Evolutionary conservation across 345 rosid genomes (phyloP), one percentile per base, ranked within the genome.

Genomic region (Arabis alpina): DNA sequence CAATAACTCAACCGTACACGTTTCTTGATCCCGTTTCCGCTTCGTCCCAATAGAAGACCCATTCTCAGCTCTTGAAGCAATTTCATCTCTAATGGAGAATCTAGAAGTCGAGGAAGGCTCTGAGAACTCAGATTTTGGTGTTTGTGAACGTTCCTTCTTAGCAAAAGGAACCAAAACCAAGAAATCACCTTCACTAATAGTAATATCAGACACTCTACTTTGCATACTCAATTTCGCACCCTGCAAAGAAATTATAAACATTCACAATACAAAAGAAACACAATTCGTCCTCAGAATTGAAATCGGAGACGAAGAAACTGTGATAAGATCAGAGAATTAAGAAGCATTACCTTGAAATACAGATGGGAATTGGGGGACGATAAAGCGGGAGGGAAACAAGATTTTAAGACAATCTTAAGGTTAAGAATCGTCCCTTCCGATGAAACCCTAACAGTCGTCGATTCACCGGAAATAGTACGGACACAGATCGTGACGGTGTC

Each of bases 311-410:
- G 44, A 70, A 3, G 0, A 27, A 12, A 12, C 10, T 36, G 3
- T 8, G 40, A 36, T 1, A 8, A 59, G 43, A 1, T 54, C 8
- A 60, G 44, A 37, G 58, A n/a, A 39, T 64, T 19, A 0, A n/a
- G 15, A 54, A 41, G 73, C 45, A 71, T 61, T 79, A 75, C 98
- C 95, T 91, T 85, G 87, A 80, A 88, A 74, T 64, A 91, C 59
- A 93, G 81, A 64, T 89, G 90, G 78, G 89, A 93, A 71, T 80
- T 82, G 53, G 96, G 87, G 43, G 87, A 86, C 37, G 80, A 65
- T 10, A 84, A 80, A 62, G 92, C 88, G 47, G 87, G 88, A 84
- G 81, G 78, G 82, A 89, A 93, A 40, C 64, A 74, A 66, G 57
- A 76, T 44, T 76, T 80, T 79, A 91, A 71, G 63, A 87, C 72